phyloP scores from a whole-genome alignment of 2,329 filamentous ascomycete genomes.

The Fusarium buxicola region DNA sequence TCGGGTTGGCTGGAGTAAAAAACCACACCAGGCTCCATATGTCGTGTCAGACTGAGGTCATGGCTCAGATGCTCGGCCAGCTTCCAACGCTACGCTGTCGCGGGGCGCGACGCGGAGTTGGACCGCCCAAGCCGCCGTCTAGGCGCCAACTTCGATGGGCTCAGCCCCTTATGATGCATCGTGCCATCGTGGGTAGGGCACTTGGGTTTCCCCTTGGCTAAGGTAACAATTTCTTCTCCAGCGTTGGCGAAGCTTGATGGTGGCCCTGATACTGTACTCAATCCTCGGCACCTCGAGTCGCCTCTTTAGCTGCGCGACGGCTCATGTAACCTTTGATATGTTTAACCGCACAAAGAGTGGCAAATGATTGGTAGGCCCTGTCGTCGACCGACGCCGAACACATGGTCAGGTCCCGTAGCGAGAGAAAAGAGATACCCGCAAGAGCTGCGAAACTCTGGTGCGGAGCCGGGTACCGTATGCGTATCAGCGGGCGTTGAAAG shows the following conservation, averaged over 20 bases:
- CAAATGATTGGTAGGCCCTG: conserved; percentile 38
- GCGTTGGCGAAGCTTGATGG: not conserved
- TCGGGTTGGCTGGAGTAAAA: conserved; percentile 33
- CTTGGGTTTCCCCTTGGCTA: not conserved
- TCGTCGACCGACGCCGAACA: conserved; percentile 34
- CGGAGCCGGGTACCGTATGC: conserved; percentile 21
- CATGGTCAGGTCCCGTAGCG: conserved; percentile 41
- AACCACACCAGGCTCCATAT: conserved; percentile 36
- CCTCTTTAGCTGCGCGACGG: conserved; percentile 6
- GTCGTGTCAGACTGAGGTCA: conserved; percentile 45
- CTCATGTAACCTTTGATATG: conserved; percentile 13
- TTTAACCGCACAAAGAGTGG: conserved; percentile 20
- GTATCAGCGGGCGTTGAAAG: conserved; percentile 24
- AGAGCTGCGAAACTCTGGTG: conserved; percentile 3
- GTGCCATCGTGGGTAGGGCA: not conserved
- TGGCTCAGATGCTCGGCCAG: conserved; percentile 37
- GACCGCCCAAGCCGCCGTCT: conserved; percentile 12
- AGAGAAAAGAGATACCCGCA: conserved; percentile 29
- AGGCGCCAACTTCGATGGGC: conserved; percentile 7
- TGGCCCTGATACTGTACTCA: conserved; percentile 19
- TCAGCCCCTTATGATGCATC: conserved; percentile 31
- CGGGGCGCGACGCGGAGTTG: conserved; percentile 22
- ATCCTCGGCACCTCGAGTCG: conserved; percentile 17
- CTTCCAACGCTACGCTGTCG: conserved; percentile 20
- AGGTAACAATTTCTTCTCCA: conserved; percentile 12